Base-by-base conservation (phyloP, 495 filamentous ascomycete genomes). In the Penicillium malachiteum region DNA sequence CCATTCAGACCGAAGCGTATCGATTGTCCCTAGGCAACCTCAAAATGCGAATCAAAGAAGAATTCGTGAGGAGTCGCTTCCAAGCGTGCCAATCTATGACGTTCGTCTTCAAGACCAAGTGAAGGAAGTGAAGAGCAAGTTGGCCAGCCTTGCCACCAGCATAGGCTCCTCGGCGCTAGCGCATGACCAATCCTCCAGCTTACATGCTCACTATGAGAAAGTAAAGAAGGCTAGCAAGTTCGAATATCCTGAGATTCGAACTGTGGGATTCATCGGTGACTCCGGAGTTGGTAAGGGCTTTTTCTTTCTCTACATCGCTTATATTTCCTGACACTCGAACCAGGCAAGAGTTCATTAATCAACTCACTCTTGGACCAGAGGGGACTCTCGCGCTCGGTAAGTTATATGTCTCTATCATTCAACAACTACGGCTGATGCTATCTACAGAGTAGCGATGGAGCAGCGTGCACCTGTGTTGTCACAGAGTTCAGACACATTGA, bases 271-370 rank as follows among this genome's bases (percentile, higher is more conserved):
- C 31, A 50, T 50, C 30, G 54, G 54, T 13, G 38, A 42, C 13
- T 43, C 54, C 0, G 54, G 54, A 18, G 54, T 17, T 17, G 52
- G 52, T 55, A 39, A n/a, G 51, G 68, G 2, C 1, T 26, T 37
- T 17, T 2, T 5, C 7, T 13, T n/a, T 18, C 14, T 4, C 16
- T 26, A 26, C 21, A 4, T 26, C 4, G 21, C 21, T 26, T 1
- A 4, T 4, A 26, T 3, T 37, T 13, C 12, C 34, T 37, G 5
- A 37, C 12, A 37, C 21, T 2, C 2, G 34, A 18, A 26, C 11
- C 26, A 68, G 70, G 70, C 0, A 73, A 73, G 53, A 73, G 70
- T 48, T 66, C 58, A 9, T 3, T 73, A 0, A 69, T 73, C 18
- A 73, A 73, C 35, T 73, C 65, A 3, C 30, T 73, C 9, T 60